Percentiles rank a stretch among this genome's conserved stretches.
These are phyloP conservation scores for Nakazawaea ernobii DNA, from an alignment of 805 yeast genomes.

Conservation along the genomic window DNA sequence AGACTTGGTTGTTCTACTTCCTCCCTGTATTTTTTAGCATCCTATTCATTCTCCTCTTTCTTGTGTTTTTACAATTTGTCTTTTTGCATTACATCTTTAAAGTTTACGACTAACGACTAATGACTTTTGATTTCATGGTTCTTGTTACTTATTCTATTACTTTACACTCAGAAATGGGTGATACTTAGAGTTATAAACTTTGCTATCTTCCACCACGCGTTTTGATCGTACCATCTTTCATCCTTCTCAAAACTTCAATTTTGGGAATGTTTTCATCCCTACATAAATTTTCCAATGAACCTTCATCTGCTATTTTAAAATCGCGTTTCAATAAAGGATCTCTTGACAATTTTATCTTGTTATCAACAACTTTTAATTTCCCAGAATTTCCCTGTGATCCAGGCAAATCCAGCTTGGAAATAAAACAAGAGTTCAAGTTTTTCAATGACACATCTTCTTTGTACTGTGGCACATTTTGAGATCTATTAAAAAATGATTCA, in stretches of 20 bases:
- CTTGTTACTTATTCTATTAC: no score
- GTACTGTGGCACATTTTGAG: background rate
- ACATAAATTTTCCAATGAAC: background rate
- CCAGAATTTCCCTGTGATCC: background rate
- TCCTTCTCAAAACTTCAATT: constrained; percentile 5
- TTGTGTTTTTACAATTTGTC: background rate
- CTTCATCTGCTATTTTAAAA: background rate
- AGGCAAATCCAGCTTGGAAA: background rate
- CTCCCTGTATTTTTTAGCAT: background rate
- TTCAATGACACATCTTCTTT: background rate
- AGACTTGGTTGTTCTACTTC: background rate
- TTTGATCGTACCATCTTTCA: constrained; percentile 7
- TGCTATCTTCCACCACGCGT: background rate
- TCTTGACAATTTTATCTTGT: constrained; percentile 1
- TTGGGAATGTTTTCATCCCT: background rate
- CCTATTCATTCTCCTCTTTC: background rate
- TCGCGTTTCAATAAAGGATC: background rate
- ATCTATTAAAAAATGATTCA: background rate
- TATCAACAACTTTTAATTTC: constrained; percentile 6
- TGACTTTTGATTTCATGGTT: background rate
- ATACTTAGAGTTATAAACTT: no score
- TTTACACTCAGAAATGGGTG: no score
- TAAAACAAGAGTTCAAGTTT: no score
- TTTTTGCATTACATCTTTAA: background rate
- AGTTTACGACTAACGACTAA: background rate